Conservation (phyloP, 148 eudicot genomes). For the Heliosperma pusillum region DNA sequence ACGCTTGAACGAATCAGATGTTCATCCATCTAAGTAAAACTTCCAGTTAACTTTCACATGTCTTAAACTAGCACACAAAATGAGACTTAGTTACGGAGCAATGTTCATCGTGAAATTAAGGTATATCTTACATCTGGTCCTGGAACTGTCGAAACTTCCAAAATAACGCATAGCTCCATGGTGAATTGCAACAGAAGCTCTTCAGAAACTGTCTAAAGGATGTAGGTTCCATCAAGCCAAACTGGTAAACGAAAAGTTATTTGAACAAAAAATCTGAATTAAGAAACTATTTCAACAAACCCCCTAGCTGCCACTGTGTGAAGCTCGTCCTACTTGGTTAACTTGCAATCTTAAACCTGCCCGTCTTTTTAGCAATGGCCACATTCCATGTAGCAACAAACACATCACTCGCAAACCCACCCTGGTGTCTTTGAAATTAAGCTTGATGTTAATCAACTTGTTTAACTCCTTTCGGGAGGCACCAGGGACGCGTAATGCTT, state of each 20-base stretch:
- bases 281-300: neutral
- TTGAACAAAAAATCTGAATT: slow-evolving; percentile 15
- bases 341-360: slow-evolving; percentile 15
- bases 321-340: slow-evolving; percentile 23
- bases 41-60: too few relatives aligned
- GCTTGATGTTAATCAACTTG: neutral
- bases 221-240: slow-evolving; percentile 17
- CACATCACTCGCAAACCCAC: slow-evolving; percentile 6
- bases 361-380: slow-evolving; percentile 21
- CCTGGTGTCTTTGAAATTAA: neutral
- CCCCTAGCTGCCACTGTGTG: slow-evolving; percentile 21
- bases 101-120: neutral
- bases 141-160: slow-evolving; percentile 62
- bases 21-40: too few relatives aligned
- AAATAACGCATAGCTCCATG: slow-evolving; percentile 76
- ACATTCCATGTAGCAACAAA: slow-evolving; percentile 16
- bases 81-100: neutral
- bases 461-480: slow-evolving; percentile 5
- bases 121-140: slow-evolving; percentile 42
- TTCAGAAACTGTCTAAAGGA: slow-evolving; percentile 36
- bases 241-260: neutral
- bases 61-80: too few relatives aligned
- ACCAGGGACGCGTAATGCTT: neutral
- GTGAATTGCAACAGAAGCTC: slow-evolving; percentile 48
- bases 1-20: too few relatives aligned